Conservation (phyloP, 768 basidiomycete genomes). For the Kockovaella imperatae region DNA sequence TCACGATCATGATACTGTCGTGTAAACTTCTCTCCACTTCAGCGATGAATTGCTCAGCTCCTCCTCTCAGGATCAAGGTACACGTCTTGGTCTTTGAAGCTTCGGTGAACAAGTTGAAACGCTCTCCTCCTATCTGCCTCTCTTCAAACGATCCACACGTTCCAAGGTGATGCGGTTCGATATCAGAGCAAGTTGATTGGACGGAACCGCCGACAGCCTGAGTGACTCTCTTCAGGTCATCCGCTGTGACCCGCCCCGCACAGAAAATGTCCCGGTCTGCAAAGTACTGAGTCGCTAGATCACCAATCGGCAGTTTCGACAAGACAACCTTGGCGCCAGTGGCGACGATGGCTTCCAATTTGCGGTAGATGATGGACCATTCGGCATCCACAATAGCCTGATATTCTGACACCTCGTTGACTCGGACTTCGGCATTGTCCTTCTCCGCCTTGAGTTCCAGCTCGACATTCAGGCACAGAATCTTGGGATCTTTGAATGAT, state of each 20-base stretch:
- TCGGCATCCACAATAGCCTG: slow-evolving; percentile 99
- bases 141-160: slow-evolving; percentile 91
- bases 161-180: slow-evolving; percentile 79
- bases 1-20: slow-evolving; percentile 99
- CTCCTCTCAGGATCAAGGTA: slow-evolving; percentile 85
- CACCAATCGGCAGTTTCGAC: slow-evolving; percentile 96
- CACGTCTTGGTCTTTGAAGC: slow-evolving; percentile 93
- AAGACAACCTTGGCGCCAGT: slow-evolving; percentile 96
- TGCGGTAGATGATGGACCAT: slow-evolving; percentile 98
- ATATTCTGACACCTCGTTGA: slow-evolving; percentile 94
- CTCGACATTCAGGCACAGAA: slow-evolving; percentile 93
- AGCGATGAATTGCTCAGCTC: slow-evolving; percentile 97
- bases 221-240: slow-evolving; percentile 84
- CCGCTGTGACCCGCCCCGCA: slow-evolving; percentile 85
- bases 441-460: slow-evolving; percentile 98
- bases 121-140: slow-evolving; percentile 88
- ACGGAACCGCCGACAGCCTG: slow-evolving; percentile 92
- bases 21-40: slow-evolving; percentile 96
- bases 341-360: slow-evolving; percentile 87
- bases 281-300: slow-evolving; percentile 98
- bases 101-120: slow-evolving; percentile 90
- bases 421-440: slow-evolving; percentile 96
- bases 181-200: slow-evolving; percentile 93
- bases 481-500: slow-evolving; percentile 74
- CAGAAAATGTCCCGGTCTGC: slow-evolving; percentile 98